These are phyloP conservation scores for Colletotrichum scovillei DNA, from an alignment of 2,329 filamentous ascomycete species.

Conservation along the genomic window DNA sequence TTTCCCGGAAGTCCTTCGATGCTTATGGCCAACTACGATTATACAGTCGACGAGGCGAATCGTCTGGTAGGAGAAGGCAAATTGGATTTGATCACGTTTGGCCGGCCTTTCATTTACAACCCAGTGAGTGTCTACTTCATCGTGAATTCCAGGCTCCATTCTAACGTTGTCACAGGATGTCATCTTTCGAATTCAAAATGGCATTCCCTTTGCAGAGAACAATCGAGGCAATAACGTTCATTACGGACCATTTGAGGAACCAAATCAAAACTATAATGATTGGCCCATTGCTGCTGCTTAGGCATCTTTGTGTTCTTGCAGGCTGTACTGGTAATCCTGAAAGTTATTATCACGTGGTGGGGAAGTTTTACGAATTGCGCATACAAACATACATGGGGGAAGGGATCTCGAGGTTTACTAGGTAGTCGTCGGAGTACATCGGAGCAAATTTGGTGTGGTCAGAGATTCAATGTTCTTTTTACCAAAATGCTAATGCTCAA, in stretches of 20 bases:
- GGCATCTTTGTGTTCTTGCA: neutral
- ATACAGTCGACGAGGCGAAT: slow-evolving; percentile 23
- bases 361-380: neutral
- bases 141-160: too few species aligned
- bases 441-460: neutral
- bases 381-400: neutral
- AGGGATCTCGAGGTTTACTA: neutral
- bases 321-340: neutral
- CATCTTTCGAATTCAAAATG: neutral
- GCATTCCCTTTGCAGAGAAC: neutral
- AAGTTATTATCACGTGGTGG: neutral
- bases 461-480: neutral
- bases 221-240: neutral
- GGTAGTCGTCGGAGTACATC: neutral
- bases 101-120: slow-evolving; percentile 24
- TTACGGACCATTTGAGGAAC: neutral
- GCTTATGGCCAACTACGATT: slow-evolving; percentile 19
- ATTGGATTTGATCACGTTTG: slow-evolving; percentile 22
- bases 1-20: neutral
- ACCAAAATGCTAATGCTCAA: neutral
- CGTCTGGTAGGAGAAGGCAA: neutral
- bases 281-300: neutral
- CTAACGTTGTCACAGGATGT: neutral
- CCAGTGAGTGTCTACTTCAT: slow-evolving; percentile 16
- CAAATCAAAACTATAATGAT: slow-evolving; percentile 3